phyloP scores from a whole-genome alignment of 1,139 yeast genomes.

The Scheffersomyces segobiensis region DNA sequence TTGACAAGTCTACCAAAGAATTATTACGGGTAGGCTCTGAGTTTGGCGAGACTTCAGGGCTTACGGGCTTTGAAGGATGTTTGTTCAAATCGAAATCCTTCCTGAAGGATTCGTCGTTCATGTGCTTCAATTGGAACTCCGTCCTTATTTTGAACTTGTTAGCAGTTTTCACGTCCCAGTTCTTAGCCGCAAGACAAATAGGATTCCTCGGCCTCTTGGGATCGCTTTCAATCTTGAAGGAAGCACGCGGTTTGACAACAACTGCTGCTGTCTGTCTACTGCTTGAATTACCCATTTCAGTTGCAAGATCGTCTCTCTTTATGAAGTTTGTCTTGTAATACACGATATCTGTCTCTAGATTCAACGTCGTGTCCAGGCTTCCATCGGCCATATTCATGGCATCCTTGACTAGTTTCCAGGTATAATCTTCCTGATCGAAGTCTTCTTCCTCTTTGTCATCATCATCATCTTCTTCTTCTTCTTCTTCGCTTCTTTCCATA shows the following conservation, averaged over 20 bases:
- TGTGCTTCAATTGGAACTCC: conserved; percentile 34
- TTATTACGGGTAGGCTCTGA: conserved; percentile 46
- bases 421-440: conserved; percentile 18
- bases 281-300: neutral
- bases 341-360: conserved; percentile 45
- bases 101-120: conserved; percentile 43
- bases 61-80: conserved; percentile 37
- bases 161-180: conserved; percentile 41
- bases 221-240: conserved; percentile 22
- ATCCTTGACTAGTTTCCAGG: conserved; percentile 39
- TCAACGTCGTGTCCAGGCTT: conserved; percentile 33
- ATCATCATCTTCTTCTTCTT: conserved; percentile 6
- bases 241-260: conserved; percentile 27
- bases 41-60: conserved; percentile 48
- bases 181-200: conserved; percentile 37
- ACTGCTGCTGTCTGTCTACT: conserved; percentile 5
- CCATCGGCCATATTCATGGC: conserved; percentile 31
- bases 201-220: conserved; percentile 17
- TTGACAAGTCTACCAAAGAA: conserved; percentile 45
- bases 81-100: conserved; percentile 29
- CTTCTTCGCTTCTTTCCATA: conserved; percentile 5
- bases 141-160: conserved; percentile 19
- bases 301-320: conserved; percentile 34
- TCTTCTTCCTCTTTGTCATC: conserved; percentile 10
- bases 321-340: conserved; percentile 49